Percentiles rank a stretch among this genome's conserved stretches.
Evolutionary conservation across 2,329 filamentous ascomycete genomes (phyloP).

Genomic region (Colletotrichum falcatum): DNA sequence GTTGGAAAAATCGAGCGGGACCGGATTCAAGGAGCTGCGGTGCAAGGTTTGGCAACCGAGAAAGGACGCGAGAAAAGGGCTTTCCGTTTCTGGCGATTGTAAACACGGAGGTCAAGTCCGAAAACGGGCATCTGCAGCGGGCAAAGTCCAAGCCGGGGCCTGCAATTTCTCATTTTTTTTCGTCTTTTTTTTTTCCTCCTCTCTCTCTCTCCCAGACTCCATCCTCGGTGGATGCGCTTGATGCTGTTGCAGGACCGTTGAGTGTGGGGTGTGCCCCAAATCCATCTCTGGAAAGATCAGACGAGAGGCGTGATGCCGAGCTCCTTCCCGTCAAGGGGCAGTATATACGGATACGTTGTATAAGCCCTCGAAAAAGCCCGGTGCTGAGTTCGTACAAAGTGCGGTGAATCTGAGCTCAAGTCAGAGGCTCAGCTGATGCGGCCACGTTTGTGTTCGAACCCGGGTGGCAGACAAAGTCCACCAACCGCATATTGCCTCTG

Average conservation of each 20-base stretch:
- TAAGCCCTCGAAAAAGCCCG: constrained; percentile 19
- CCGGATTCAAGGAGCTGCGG: neutral
- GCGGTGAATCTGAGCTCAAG: constrained; percentile 22
- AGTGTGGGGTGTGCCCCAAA: constrained; percentile 17
- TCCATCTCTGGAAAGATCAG: constrained; percentile 29
- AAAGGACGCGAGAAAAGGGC: neutral
- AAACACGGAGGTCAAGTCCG: neutral
- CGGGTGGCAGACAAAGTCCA: constrained; percentile 19
- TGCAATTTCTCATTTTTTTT: constrained; percentile 35
- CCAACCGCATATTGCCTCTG: constrained; percentile 12
- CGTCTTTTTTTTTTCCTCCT: no score
- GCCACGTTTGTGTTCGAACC: constrained; percentile 20
- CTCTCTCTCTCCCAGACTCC: neutral
- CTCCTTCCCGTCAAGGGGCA: constrained; percentile 31
- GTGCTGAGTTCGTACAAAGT: neutral
- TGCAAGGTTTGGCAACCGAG: neutral
- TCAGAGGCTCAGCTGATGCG: constrained; percentile 20
- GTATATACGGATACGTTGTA: neutral
- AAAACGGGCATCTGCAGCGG: constrained; percentile 30
- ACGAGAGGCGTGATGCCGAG: constrained; percentile 29
- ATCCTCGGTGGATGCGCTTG: constrained; percentile 6
- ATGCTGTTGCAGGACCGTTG: constrained; percentile 15
- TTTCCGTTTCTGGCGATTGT: neutral
- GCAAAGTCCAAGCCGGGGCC: constrained; percentile 18
- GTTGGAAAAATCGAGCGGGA: neutral